phyloP scores from a whole-genome alignment of 2,329 filamentous ascomycete species.

The Colletotrichum ledebouriae region DNA sequence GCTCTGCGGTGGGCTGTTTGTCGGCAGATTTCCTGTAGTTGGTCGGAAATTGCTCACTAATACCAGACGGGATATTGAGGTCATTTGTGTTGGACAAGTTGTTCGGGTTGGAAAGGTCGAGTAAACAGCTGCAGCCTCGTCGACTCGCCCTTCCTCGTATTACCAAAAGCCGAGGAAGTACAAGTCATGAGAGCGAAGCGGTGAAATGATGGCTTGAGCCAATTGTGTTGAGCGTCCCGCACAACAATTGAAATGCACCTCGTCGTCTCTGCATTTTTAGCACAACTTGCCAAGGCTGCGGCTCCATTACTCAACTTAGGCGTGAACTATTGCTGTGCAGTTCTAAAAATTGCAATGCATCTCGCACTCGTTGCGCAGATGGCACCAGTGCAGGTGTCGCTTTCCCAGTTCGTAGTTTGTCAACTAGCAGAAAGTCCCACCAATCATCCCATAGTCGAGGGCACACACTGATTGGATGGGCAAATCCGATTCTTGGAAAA shows the following conservation, averaged over 20 bases:
- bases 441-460: slow-evolving; percentile 23
- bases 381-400: slow-evolving; percentile 14
- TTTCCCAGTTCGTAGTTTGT: slow-evolving; percentile 24
- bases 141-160: slow-evolving; percentile 30
- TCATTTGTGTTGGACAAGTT: slow-evolving; percentile 23
- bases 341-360: slow-evolving; percentile 40
- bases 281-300: slow-evolving; percentile 39
- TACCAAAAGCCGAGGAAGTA: slow-evolving; percentile 18
- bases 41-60: neutral
- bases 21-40: slow-evolving; percentile 4
- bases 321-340: slow-evolving; percentile 3
- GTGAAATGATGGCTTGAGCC: slow-evolving; percentile 25
- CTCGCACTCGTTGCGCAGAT: slow-evolving; percentile 31
- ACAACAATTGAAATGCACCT: slow-evolving; percentile 38
- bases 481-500: slow-evolving; percentile 17
- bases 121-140: slow-evolving; percentile 12
- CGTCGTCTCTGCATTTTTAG: slow-evolving; percentile 39
- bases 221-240: slow-evolving; percentile 24
- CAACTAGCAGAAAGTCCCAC: slow-evolving; percentile 27
- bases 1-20: neutral
- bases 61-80: slow-evolving; percentile 9
- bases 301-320: slow-evolving; percentile 29
- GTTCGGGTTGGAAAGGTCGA: slow-evolving; percentile 5
- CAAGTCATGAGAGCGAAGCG: slow-evolving; percentile 34
- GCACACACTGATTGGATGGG: slow-evolving; percentile 1